Conservation (phyloP, 176 grass and related monocot genomes). For the Otatea glauca region DNA sequence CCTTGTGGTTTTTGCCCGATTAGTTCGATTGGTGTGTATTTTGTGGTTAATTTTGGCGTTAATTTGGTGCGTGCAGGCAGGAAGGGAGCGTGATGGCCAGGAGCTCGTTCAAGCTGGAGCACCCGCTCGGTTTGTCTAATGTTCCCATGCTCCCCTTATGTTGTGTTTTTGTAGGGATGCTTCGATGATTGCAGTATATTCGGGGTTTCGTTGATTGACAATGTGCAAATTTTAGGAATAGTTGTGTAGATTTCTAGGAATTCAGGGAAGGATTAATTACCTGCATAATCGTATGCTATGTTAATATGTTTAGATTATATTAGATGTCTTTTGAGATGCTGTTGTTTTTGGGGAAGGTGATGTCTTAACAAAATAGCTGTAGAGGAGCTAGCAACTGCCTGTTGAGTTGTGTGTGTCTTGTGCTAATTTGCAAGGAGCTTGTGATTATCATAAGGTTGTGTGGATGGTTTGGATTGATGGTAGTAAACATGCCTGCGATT, state of each 20-base stretch:
- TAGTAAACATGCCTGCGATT: not conserved
- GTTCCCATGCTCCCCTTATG: not conserved
- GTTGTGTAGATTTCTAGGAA: not conserved
- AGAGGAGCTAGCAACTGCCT: not conserved
- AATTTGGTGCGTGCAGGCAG: slow-evolving; percentile 20
- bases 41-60: not conserved
- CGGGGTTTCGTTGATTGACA: not conserved
- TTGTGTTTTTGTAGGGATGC: not conserved
- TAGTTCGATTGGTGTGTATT: not conserved
- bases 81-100: slow-evolving; percentile 66
- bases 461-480: not conserved
- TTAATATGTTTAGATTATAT: not conserved
- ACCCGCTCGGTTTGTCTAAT: slow-evolving; percentile 74
- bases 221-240: not conserved
- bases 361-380: not conserved
- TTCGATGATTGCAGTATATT: not conserved
- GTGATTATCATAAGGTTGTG: not conserved
- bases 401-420: not conserved
- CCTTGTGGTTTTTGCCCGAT: not conserved
- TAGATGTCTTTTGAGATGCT: not conserved
- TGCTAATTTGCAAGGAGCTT: not conserved
- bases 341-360: not conserved
- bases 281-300: not conserved
- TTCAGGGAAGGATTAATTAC: not conserved
- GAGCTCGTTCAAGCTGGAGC: slow-evolving; percentile 96